Evolutionary conservation across 768 basidiomycete species (phyloP).

Genomic region (Mycena polygramma): DNA sequence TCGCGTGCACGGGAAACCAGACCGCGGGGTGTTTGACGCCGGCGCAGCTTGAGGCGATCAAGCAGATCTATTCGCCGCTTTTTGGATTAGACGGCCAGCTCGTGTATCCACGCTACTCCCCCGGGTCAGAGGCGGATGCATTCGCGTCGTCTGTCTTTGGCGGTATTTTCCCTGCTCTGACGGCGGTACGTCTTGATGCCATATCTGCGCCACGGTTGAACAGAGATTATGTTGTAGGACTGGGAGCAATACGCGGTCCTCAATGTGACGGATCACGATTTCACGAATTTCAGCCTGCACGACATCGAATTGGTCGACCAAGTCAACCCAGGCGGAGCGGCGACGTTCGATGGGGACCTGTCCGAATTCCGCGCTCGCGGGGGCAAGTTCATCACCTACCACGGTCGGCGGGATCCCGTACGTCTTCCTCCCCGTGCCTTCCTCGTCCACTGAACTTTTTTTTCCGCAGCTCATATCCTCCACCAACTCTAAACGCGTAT

Average conservation of each 20-base stretch:
- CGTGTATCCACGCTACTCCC: conserved; percentile 37
- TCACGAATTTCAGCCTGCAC: conserved; percentile 1
- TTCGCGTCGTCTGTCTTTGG: not conserved
- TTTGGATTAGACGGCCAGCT: conserved; percentile 31
- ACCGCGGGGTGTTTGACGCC: conserved; percentile 36
- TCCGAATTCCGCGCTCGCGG: conserved; percentile 30
- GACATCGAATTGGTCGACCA: not conserved
- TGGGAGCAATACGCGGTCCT: conserved; percentile 14
- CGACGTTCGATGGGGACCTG: conserved; percentile 14
- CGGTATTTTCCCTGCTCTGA: not conserved
- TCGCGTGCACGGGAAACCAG: conserved; percentile 29
- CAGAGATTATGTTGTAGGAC: conserved; percentile 20
- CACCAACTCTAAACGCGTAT: conserved; percentile 35
- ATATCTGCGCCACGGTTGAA: no score
- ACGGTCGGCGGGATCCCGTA: conserved; percentile 38
- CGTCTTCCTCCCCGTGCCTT: not conserved
- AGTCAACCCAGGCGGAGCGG: conserved; percentile 8
- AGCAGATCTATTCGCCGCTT: conserved; percentile 36
- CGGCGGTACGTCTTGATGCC: conserved; percentile 4
- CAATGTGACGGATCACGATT: not conserved
- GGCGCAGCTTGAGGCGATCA: conserved; percentile 36
- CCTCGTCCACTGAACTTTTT: not conserved
- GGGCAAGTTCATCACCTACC: conserved; percentile 42
- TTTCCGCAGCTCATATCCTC: conserved; percentile 35
- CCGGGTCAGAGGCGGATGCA: conserved; percentile 31